Conservation (phyloP, 2,329 filamentous ascomycete species). For the Colletotrichum incanum region DNA sequence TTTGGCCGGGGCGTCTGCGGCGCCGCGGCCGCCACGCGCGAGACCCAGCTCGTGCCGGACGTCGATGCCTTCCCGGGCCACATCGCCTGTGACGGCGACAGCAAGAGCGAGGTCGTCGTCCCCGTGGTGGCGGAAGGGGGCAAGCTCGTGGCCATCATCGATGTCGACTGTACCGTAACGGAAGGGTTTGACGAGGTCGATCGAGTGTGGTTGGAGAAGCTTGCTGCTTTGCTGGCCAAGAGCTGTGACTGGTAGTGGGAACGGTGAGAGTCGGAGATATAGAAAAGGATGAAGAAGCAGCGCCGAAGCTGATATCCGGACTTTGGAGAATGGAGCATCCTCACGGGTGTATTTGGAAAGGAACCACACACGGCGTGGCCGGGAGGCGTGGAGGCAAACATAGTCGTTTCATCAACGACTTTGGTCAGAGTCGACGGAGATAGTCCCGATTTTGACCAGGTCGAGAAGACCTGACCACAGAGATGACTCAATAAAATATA, state of each 20-base stretch:
- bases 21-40: slow-evolving; percentile 71
- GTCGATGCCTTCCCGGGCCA: slow-evolving; percentile 84
- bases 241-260: slow-evolving; percentile 75
- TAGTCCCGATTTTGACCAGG: neutral
- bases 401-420: slow-evolving; percentile 1
- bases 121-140: slow-evolving; percentile 68
- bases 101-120: slow-evolving; percentile 86
- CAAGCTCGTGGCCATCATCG: slow-evolving; percentile 81
- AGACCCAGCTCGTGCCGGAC: slow-evolving; percentile 78
- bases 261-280: rapidly evolving
- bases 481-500: slow-evolving; percentile 29
- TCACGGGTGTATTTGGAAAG: neutral
- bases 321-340: neutral
- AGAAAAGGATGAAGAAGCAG: neutral
- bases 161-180: slow-evolving; percentile 80
- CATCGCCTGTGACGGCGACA: slow-evolving; percentile 85
- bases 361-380: neutral
- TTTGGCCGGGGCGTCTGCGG: slow-evolving; percentile 85
- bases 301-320: neutral
- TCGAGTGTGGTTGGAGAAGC: slow-evolving; percentile 73
- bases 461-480: neutral
- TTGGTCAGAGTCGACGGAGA: neutral
- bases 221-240: slow-evolving; percentile 72
- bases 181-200: slow-evolving; percentile 81
- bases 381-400: neutral